Percentiles rank a stretch among this genome's conserved stretches.
These are phyloP conservation scores for Zymoseptoria passerinii DNA, from an alignment of 2,329 filamentous ascomycete genomes.

Conservation along the genomic window DNA sequence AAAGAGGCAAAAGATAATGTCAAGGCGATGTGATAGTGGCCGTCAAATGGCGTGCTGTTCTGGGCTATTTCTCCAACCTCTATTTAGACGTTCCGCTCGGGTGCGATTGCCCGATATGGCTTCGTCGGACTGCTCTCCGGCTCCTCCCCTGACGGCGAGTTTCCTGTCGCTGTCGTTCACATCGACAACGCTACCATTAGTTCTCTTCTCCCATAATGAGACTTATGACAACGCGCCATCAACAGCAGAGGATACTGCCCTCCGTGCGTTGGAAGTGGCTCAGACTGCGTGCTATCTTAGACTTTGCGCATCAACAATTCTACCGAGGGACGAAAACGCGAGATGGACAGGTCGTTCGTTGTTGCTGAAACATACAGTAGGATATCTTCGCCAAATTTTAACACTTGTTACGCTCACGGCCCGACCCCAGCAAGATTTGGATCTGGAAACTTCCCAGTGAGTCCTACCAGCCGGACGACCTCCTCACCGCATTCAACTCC, in stretches of 20 bases:
- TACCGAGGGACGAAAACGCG: too few species aligned
- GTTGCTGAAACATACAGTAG: neutral
- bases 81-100: neutral
- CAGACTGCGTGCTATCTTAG: too few species aligned
- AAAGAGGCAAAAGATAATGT: neutral
- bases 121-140: neutral
- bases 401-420: constrained; percentile 1
- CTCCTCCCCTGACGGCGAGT: too few species aligned
- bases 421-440: constrained; percentile 15
- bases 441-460: constrained; percentile 15
- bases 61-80: neutral
- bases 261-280: too few species aligned
- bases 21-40: neutral
- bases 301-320: too few species aligned
- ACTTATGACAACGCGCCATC: too few species aligned
- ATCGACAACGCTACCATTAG: neutral
- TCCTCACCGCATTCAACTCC: constrained; percentile 24
- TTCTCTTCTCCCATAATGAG: neutral
- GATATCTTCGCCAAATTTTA: too few species aligned
- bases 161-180: neutral
- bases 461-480: constrained; percentile 20
- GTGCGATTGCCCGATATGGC: neutral
- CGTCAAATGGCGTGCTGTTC: neutral
- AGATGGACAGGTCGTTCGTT: neutral
- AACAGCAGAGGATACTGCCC: too few species aligned